These are phyloP conservation scores for Tolypocladium amazonense DNA, from an alignment of 2,329 filamentous ascomycete genomes.

Conservation along the genomic window DNA sequence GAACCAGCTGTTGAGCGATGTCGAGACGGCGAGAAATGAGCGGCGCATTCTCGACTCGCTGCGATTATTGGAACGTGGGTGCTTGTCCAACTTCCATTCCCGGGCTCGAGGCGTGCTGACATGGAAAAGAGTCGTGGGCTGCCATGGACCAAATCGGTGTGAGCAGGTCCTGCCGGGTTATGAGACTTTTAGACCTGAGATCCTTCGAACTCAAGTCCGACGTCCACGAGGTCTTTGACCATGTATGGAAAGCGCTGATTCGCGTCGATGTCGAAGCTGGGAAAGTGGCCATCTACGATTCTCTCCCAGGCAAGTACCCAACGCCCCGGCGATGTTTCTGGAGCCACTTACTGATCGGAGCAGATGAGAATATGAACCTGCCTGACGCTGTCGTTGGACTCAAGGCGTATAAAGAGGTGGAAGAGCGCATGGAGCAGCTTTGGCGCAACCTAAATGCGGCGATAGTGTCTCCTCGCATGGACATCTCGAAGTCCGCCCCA, in stretches of 20 bases:
- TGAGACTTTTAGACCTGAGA: conserved; percentile 54
- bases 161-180: conserved; percentile 49
- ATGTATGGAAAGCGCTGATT: conserved; percentile 62
- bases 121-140: conserved; percentile 39
- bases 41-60: conserved; percentile 46
- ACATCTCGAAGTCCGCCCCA: conserved; percentile 20
- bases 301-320: conserved; percentile 34
- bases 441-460: conserved; percentile 53
- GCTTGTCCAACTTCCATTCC: background rate
- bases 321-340: too few relatives aligned
- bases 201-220: conserved; percentile 55
- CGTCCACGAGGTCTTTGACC: conserved; percentile 55
- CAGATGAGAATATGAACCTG: conserved; percentile 42
- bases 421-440: conserved; percentile 47
- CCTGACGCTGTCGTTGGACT: conserved; percentile 44
- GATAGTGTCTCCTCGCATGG: conserved; percentile 50
- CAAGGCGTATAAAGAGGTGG: conserved; percentile 49
- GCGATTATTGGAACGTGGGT: conserved; percentile 43
- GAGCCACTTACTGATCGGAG: conserved; percentile 7
- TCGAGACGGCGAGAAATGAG: conserved; percentile 46
- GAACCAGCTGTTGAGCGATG: conserved; percentile 49
- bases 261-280: conserved; percentile 45
- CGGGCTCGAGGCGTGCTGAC: background rate
- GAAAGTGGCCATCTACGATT: conserved; percentile 45
- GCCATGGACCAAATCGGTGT: conserved; percentile 49